A percentile compares a stretch with the other conserved stretches of the same genome.
Evolutionary conservation across 208 protist genomes (phyloP).

Genomic region (Trypanosoma avium): DNA sequence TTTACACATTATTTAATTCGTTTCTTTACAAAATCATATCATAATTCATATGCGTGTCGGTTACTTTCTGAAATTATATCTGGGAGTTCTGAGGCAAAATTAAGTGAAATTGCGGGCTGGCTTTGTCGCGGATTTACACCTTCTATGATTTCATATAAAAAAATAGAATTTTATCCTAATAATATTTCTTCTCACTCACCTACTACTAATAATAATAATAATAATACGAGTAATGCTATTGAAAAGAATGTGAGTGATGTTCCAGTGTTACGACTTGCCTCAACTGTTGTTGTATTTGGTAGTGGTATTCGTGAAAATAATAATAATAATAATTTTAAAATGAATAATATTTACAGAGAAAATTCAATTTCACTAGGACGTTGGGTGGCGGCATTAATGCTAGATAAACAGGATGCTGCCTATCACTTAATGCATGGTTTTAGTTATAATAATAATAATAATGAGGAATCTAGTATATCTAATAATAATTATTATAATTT

Average conservation of each 20-base stretch:
- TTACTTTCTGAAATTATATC: conserved; percentile 18
- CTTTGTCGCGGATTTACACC: conserved; percentile 30
- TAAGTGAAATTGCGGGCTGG: conserved; percentile 20
- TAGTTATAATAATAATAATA: not conserved
- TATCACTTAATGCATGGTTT: not conserved
- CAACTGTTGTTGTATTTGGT: conserved; percentile 25
- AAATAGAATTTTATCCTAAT: too few relatives aligned
- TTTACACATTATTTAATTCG: conserved; percentile 21
- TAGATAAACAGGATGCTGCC: not conserved
- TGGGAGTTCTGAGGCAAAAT: not conserved
- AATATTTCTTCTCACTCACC: too few relatives aligned
- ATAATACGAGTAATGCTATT: too few relatives aligned
- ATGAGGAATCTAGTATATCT: too few relatives aligned
- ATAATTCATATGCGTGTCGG: not conserved
- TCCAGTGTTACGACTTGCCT: conserved; percentile 17
- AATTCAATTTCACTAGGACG: conserved; percentile 14
- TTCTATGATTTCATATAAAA: conserved; percentile 14
- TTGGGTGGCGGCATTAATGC: conserved; percentile 17
- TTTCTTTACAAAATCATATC: conserved; percentile 16
- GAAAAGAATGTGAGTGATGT: not conserved
- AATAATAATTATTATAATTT: not conserved
- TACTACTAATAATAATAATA: not conserved
- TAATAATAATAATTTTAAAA: not conserved
- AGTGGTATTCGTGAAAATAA: conserved; percentile 6
- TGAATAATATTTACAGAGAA: too few relatives aligned